These are phyloP conservation scores for Apiospora kogelbergensis DNA, from an alignment of 2,329 filamentous ascomycete genomes.

Conservation along the genomic window DNA sequence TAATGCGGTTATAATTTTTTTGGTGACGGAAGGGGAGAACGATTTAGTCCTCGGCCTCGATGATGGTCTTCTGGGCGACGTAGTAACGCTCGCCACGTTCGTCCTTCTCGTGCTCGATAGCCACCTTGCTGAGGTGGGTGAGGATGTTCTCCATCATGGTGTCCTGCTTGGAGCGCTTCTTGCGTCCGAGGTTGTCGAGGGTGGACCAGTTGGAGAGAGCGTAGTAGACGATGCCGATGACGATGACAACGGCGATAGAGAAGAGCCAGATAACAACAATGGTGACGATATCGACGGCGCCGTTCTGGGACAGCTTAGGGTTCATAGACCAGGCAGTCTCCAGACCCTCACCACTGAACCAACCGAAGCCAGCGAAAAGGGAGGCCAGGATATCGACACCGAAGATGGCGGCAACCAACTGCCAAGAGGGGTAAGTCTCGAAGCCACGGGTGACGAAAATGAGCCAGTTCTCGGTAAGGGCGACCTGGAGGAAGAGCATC, in stretches of 20 bases:
- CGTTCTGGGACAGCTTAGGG: constrained; percentile 38
- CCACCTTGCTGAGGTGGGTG: constrained; percentile 49
- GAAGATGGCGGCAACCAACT: constrained; percentile 66
- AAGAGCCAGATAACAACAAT: constrained; percentile 52
- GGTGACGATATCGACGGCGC: constrained; percentile 57
- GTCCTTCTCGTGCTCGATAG: constrained; percentile 49
- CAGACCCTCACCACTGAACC: constrained; percentile 55
- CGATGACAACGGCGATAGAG: constrained; percentile 52
- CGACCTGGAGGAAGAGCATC: constrained; percentile 72
- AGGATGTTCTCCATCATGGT: constrained; percentile 55
- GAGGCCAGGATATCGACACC: constrained; percentile 67
- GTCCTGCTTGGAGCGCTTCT: constrained; percentile 49
- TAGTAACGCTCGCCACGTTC: constrained; percentile 38
- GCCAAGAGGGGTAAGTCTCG: constrained; percentile 69
- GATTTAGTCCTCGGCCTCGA: constrained; percentile 26
- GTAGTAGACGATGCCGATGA: constrained; percentile 52
- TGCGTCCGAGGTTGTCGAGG: constrained; percentile 46
- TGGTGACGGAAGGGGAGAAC: background rate
- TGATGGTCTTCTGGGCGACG: constrained; percentile 26
- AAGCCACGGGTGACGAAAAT: constrained; percentile 76
- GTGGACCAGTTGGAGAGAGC: constrained; percentile 36
- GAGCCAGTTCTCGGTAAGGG: constrained; percentile 74
- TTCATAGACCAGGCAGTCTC: constrained; percentile 37
- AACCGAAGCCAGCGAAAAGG: constrained; percentile 70
- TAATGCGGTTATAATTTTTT: background rate